Evolutionary conservation across 805 yeast genomes (phyloP).

Genomic region (Sporopachydermia lactativora): DNA sequence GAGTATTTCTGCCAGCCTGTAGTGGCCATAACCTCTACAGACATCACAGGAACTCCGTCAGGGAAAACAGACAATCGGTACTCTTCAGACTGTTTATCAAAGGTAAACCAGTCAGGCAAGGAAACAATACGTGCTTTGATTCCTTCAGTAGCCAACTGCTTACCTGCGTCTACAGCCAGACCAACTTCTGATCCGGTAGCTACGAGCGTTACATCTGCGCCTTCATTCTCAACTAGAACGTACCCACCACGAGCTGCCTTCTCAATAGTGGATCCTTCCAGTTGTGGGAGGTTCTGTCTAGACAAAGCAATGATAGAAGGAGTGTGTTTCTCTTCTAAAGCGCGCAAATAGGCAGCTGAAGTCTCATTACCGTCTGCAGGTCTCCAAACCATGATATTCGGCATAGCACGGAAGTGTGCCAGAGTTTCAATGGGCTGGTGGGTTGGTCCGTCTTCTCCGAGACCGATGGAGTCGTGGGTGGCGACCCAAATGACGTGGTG

Average conservation of each 20-base stretch:
- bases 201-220: slow-evolving; percentile 61
- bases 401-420: slow-evolving; percentile 76
- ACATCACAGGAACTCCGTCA: slow-evolving; percentile 83
- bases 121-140: slow-evolving; percentile 76
- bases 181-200: slow-evolving; percentile 94
- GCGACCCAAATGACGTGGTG: slow-evolving; percentile 81
- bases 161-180: slow-evolving; percentile 69
- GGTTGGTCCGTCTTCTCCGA: slow-evolving; percentile 91
- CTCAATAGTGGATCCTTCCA: slow-evolving; percentile 84
- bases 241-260: slow-evolving; percentile 94
- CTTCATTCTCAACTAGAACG: slow-evolving; percentile 41
- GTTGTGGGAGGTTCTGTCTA: slow-evolving; percentile 77
- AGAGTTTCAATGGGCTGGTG: slow-evolving; percentile 86
- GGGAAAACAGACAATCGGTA: slow-evolving; percentile 84
- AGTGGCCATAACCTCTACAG: slow-evolving; percentile 87
- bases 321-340: slow-evolving; percentile 41
- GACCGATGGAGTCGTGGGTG: slow-evolving; percentile 81
- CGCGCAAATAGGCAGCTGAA: slow-evolving; percentile 47
- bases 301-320: slow-evolving; percentile 64
- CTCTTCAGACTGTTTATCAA: slow-evolving; percentile 68
- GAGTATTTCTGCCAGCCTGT: slow-evolving; percentile 91
- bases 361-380: slow-evolving; percentile 88
- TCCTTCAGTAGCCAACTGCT: slow-evolving; percentile 50
- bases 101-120: slow-evolving; percentile 83
- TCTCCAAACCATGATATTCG: slow-evolving; percentile 79